phyloP scores from a whole-genome alignment of 768 basidiomycete species.

The Pisolithus sp. region DNA sequence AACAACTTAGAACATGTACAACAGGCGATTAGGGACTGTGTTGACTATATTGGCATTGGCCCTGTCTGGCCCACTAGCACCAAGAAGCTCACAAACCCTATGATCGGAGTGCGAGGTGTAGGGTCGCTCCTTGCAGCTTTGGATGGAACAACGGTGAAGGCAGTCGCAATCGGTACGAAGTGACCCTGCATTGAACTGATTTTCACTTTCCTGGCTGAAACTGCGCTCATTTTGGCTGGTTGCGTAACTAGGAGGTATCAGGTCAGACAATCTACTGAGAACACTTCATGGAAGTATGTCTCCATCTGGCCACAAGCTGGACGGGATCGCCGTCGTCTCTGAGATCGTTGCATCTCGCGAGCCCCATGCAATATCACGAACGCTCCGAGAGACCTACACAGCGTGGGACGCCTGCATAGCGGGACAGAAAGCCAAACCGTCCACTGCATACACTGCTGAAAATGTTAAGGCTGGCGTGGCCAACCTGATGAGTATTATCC shows the following conservation, averaged over 20 bases:
- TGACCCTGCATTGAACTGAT: not conserved
- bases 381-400: constrained; percentile 37
- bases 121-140: constrained; percentile 60
- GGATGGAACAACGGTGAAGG: constrained; percentile 55
- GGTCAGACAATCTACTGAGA: constrained; percentile 66
- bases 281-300: constrained; percentile 70
- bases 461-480: constrained; percentile 39
- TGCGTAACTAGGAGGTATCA: constrained; percentile 71
- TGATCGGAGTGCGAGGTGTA: constrained; percentile 69
- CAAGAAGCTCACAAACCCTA: constrained; percentile 60
- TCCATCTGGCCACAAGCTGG: constrained; percentile 47
- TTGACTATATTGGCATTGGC: constrained; percentile 86
- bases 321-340: constrained; percentile 86
- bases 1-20: constrained; percentile 59
- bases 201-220: not conserved
- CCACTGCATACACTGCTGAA: constrained; percentile 21
- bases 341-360: constrained; percentile 67
- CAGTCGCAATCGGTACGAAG: constrained; percentile 78
- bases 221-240: not conserved
- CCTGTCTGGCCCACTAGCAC: constrained; percentile 77
- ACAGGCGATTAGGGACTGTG: constrained; percentile 55
- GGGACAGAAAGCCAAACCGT: not conserved
- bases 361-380: constrained; percentile 47
- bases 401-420: constrained; percentile 12
- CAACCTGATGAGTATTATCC: constrained; percentile 45